These are phyloP conservation scores for Malus hybrid DNA, from an alignment of 331 rosid species.

Conservation along the genomic window DNA sequence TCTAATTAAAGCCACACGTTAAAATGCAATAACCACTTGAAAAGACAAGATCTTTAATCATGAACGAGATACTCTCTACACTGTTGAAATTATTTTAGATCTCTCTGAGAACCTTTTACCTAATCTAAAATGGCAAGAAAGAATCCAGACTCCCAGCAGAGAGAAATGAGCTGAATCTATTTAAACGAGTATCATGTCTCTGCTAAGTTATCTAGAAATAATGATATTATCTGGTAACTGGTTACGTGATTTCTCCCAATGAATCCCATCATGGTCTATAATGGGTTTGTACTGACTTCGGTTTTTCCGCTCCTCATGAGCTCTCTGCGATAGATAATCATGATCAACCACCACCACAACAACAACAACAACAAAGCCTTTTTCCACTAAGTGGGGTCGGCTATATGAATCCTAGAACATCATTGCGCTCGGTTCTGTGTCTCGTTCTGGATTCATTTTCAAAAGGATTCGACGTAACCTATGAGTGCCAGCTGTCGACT, in stretches of 20 bases:
- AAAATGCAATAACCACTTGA: background rate
- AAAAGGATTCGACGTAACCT: too few species aligned
- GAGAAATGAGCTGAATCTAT: background rate
- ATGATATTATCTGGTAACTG: conserved; percentile 38
- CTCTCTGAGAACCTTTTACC: background rate
- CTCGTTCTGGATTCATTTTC: too few species aligned
- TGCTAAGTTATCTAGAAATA: background rate
- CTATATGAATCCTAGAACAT: too few species aligned
- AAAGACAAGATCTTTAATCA: background rate
- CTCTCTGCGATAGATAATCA: conserved; percentile 49
- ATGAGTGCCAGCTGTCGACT: too few species aligned
- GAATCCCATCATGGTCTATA: conserved; percentile 80
- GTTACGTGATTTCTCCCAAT: conserved; percentile 32
- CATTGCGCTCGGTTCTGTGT: too few species aligned
- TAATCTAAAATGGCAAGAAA: background rate
- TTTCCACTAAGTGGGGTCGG: too few species aligned
- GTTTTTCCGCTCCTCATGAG: conserved; percentile 57
- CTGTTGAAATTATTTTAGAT: background rate
- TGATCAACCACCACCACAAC: conserved; percentile 36
- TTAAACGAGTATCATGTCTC: background rate
- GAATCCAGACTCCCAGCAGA: background rate
- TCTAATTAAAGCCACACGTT: background rate
- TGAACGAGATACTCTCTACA: background rate
- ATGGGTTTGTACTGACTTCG: conserved; percentile 59
- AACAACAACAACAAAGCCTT: too few species aligned